Conservation (phyloP, 352 stramenopile genomes). For the Pythium volutum region DNA sequence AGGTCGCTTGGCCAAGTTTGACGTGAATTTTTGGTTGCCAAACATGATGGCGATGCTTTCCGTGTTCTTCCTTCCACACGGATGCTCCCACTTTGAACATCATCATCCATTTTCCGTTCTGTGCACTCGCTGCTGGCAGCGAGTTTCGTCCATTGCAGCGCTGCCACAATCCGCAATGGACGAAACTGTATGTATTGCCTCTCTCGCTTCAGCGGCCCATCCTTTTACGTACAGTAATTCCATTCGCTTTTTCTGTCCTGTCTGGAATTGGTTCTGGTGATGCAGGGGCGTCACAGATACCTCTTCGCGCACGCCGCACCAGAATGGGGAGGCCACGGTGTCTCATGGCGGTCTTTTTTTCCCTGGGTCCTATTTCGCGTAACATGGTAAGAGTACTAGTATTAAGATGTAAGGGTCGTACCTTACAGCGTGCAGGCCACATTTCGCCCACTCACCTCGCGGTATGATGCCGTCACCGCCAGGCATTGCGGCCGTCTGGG, state of each 20-base stretch:
- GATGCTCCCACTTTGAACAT: not conserved
- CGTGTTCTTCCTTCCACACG: not conserved
- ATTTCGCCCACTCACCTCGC: no score
- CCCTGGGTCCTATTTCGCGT: no score
- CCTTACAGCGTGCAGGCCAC: no score
- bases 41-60: not conserved
- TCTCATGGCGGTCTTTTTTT: no score
- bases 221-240: no score
- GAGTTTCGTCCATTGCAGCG: not conserved
- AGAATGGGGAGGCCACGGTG: constrained; percentile 1
- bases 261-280: constrained; percentile 9
- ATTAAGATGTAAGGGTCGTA: no score
- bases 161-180: no score
- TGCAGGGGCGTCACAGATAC: constrained; percentile 16
- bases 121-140: not conserved
- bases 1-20: not conserved
- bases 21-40: not conserved
- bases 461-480: no score
- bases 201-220: not conserved
- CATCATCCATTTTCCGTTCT: constrained; percentile 6
- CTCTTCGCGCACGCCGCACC: constrained; percentile 1
- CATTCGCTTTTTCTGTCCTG: no score
- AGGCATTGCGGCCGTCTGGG: no score
- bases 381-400: no score
- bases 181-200: not conserved